Conservation (phyloP, 2,329 filamentous ascomycete genomes). For the Parascedosporium putredinis region DNA sequence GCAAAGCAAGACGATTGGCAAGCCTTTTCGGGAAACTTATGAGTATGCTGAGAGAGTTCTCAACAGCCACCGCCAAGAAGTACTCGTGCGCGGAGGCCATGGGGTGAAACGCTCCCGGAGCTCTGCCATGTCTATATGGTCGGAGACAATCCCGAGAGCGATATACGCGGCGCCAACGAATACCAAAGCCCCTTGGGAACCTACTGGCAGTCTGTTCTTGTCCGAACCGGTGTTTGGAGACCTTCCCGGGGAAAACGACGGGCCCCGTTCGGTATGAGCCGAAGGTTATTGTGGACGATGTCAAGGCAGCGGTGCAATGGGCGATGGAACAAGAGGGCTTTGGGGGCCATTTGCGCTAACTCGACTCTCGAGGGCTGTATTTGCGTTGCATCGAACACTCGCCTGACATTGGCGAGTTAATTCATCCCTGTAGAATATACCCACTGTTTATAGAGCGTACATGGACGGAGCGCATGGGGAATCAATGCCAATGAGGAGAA, state of each 20-base stretch:
- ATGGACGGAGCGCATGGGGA: too few species aligned
- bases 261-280: constrained; percentile 49
- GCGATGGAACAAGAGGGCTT: constrained; percentile 50
- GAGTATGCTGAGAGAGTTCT: constrained; percentile 72
- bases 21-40: constrained; percentile 71
- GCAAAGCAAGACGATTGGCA: constrained; percentile 63
- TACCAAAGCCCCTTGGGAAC: constrained; percentile 57
- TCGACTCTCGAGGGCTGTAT: not conserved
- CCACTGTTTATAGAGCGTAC: not conserved
- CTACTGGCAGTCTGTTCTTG: constrained; percentile 68
- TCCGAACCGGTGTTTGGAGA: constrained; percentile 68
- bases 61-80: constrained; percentile 42
- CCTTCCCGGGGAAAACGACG: constrained; percentile 17
- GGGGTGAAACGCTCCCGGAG: constrained; percentile 21
- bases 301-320: constrained; percentile 68
- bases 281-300: constrained; percentile 59
- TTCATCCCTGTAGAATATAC: not conserved
- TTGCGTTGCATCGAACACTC: not conserved
- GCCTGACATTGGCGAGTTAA: too few species aligned
- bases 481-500: too few species aligned
- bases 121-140: constrained; percentile 84
- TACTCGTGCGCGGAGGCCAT: constrained; percentile 24
- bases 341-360: constrained; percentile 14
- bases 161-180: constrained; percentile 78
- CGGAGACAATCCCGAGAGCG: constrained; percentile 80